Conservation (phyloP, 345 rosid genomes). For the Gossypium anomalum region DNA sequence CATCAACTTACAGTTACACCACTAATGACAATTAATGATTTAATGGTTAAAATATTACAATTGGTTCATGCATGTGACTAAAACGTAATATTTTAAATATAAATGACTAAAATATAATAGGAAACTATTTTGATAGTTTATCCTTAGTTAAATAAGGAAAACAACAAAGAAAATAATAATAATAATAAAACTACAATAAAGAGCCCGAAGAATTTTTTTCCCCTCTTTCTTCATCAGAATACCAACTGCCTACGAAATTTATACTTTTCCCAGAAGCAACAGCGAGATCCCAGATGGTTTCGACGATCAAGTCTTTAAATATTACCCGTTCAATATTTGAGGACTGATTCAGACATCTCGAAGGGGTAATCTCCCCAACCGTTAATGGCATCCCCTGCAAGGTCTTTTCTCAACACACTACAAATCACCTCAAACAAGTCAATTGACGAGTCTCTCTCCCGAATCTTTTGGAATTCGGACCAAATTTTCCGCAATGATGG, state of each 20-base stretch:
- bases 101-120: too few species aligned
- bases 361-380: constrained; percentile 61
- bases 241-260: constrained; percentile 55
- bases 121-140: too few species aligned
- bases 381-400: constrained; percentile 48
- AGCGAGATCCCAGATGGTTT: constrained; percentile 68
- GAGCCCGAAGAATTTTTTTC: constrained; percentile 16
- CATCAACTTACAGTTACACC: accelerated
- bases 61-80: accelerated
- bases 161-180: too few species aligned
- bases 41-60: too few species aligned
- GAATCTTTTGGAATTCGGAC: constrained; percentile 55
- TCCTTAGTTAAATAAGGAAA: too few species aligned
- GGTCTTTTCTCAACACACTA: constrained; percentile 66
- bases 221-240: constrained; percentile 39
- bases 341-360: constrained; percentile 71
- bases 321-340: constrained; percentile 74
- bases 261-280: constrained; percentile 24
- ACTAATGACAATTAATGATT: accelerated
- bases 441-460: constrained; percentile 41
- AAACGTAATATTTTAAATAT: accelerated
- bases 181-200: neutral
- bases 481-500: constrained; percentile 47
- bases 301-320: constrained; percentile 81
- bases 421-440: constrained; percentile 65